Evolutionary conservation across 1,284 basidiomycete species (phyloP).

Genomic region (Tilletia caries): DNA sequence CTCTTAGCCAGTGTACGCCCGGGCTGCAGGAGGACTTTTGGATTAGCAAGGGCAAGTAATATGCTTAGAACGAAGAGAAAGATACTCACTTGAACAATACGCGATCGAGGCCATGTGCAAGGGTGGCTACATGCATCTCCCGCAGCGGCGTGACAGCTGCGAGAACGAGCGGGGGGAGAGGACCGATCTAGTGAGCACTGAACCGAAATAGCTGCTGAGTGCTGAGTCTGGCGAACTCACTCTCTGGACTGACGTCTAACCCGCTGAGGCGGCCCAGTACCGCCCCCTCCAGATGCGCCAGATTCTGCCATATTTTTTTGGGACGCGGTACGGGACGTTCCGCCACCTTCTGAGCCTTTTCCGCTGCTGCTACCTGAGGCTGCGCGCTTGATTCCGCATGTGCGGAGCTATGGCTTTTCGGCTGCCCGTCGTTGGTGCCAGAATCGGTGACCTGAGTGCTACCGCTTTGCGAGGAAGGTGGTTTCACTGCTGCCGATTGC

Average conservation of each 20-base stretch:
- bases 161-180: no score
- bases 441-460: no score
- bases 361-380: no score
- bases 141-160: constrained; percentile 36
- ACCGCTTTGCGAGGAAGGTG: no score
- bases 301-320: neutral
- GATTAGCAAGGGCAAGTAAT: neutral
- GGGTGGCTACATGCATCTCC: constrained; percentile 62
- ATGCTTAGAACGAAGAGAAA: neutral
- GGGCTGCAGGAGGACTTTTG: constrained; percentile 60
- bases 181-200: no score
- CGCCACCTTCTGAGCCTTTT: no score
- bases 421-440: no score
- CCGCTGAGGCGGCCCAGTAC: neutral
- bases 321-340: neutral
- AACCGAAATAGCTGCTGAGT: neutral
- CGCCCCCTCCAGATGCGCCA: neutral
- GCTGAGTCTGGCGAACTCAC: neutral
- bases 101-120: constrained; percentile 75
- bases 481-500: no score
- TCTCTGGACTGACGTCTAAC: neutral
- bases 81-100: constrained; percentile 45
- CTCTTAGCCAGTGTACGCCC: constrained; percentile 85
- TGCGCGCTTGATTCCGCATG: no score
- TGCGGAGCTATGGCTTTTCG: no score